A percentile compares a stretch with the other conserved stretches of the same genome.
These are phyloP conservation scores for Tolypocladium tundrense DNA, from an alignment of 2,329 filamentous ascomycete genomes.

Conservation along the genomic window DNA sequence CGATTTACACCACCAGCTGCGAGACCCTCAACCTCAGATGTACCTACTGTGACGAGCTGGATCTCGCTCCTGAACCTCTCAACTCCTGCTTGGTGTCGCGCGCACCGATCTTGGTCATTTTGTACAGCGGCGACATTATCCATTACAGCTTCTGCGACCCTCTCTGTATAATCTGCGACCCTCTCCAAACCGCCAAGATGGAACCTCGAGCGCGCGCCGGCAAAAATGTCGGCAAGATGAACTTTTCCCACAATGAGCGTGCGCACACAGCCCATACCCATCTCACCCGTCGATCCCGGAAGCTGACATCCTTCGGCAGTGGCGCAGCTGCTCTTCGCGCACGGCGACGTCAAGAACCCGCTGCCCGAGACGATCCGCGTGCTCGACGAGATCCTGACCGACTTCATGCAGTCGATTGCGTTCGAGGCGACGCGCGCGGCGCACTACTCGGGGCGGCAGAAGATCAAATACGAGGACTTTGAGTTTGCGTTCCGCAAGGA, in stretches of 20 bases:
- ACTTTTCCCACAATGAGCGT: constrained; percentile 66
- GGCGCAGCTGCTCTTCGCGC: constrained; percentile 64
- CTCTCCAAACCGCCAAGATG: constrained; percentile 34
- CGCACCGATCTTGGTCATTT: not conserved
- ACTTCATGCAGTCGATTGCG: constrained; percentile 90
- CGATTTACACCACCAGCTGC: not conserved
- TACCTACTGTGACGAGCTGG: not conserved
- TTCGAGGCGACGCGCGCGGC: constrained; percentile 82
- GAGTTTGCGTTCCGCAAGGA: constrained; percentile 87
- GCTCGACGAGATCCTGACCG: constrained; percentile 90
- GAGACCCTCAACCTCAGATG: not conserved
- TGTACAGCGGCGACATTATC: not conserved
- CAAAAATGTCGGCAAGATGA: constrained; percentile 75
- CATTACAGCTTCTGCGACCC: not conserved
- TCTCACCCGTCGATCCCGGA: not conserved
- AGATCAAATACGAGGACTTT: constrained; percentile 98
- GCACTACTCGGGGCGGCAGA: constrained; percentile 78
- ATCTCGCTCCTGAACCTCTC: not conserved
- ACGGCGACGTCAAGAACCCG: constrained; percentile 67
- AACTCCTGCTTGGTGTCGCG: not conserved
- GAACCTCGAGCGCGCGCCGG: constrained; percentile 68
- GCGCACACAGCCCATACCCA: constrained; percentile 18
- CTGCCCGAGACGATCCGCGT: constrained; percentile 76
- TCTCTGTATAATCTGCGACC: not conserved
- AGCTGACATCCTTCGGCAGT: constrained; percentile 34